phyloP scores from a whole-genome alignment of 163 green algal species.

The Scenedesmus sp. region DNA sequence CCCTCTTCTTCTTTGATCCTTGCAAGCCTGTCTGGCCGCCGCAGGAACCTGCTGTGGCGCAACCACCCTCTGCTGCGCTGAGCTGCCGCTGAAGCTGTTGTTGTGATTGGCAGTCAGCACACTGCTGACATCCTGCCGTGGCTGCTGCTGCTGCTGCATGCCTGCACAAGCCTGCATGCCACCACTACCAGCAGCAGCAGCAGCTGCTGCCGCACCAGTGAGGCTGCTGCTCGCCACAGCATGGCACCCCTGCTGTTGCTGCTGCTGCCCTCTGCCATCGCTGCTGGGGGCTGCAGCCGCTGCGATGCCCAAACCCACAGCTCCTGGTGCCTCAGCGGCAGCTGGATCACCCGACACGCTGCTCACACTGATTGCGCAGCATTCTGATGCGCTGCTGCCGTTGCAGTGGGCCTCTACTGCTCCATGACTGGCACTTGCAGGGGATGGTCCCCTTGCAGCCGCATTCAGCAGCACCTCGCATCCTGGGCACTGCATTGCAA shows the following conservation, averaged over 20 bases:
- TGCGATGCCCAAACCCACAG: neutral
- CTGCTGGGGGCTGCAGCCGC: neutral
- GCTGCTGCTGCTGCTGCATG: slow-evolving; percentile 11
- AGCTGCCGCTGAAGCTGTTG: neutral
- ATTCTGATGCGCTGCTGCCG: neutral
- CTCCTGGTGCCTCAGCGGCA: neutral
- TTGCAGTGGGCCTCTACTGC: neutral
- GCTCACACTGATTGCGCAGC: neutral
- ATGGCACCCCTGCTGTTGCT: neutral
- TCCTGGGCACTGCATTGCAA: neutral
- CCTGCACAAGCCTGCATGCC: neutral
- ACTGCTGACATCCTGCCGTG: neutral
- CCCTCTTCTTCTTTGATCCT: slow-evolving; percentile 4
- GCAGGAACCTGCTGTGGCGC: neutral
- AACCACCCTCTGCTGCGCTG: neutral
- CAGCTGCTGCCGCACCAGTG: neutral
- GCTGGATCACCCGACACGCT: neutral
- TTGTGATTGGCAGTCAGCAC: too few species aligned
- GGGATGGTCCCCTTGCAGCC: neutral
- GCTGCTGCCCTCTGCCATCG: neutral
- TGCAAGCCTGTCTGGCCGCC: neutral
- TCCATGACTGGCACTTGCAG: too few species aligned
- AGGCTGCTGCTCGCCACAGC: neutral
- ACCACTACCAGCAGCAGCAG: neutral
- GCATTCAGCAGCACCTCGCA: neutral